These are phyloP conservation scores for Chytriomyces hyalinus DNA, from an alignment of 192 early-diverging fungal genomes.

Conservation along the genomic window DNA sequence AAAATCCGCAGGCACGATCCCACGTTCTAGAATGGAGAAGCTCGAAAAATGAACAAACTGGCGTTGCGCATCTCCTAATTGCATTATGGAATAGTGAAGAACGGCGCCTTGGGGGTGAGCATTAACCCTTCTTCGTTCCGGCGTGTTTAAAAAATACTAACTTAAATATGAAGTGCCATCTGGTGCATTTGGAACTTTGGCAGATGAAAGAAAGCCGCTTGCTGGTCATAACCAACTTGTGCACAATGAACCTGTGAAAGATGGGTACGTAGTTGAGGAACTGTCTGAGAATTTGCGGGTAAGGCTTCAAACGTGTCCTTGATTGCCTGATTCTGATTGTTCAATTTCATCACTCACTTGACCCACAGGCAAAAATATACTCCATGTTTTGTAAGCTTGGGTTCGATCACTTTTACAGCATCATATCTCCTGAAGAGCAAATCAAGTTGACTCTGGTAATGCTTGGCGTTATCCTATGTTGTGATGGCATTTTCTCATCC, in stretches of 20 bases:
- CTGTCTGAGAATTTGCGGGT: slow-evolving; percentile 40
- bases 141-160: neutral
- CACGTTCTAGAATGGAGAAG: slow-evolving; percentile 44
- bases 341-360: neutral
- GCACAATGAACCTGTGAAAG: slow-evolving; percentile 15
- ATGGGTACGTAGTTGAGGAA: slow-evolving; percentile 40
- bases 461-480: neutral
- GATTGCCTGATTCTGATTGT: neutral
- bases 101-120: slow-evolving; percentile 41
- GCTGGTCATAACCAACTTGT: slow-evolving; percentile 14
- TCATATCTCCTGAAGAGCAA: slow-evolving; percentile 33
- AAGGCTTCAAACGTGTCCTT: neutral
- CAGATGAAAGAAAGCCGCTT: slow-evolving; percentile 35
- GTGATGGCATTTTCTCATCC: neutral
- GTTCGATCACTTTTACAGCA: slow-evolving; percentile 35
- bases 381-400: slow-evolving; percentile 55
- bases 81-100: slow-evolving; percentile 52
- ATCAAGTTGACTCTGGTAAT: slow-evolving; percentile 46
- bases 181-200: slow-evolving; percentile 16
- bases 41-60: slow-evolving; percentile 24
- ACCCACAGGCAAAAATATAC: slow-evolving; percentile 50
- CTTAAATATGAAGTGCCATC: slow-evolving; percentile 1
- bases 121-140: neutral
- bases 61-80: slow-evolving; percentile 44
- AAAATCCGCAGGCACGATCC: slow-evolving; percentile 26